Evolutionary conservation across 257 asterid species (phyloP).

Genomic region (Capsicum pubescens): DNA sequence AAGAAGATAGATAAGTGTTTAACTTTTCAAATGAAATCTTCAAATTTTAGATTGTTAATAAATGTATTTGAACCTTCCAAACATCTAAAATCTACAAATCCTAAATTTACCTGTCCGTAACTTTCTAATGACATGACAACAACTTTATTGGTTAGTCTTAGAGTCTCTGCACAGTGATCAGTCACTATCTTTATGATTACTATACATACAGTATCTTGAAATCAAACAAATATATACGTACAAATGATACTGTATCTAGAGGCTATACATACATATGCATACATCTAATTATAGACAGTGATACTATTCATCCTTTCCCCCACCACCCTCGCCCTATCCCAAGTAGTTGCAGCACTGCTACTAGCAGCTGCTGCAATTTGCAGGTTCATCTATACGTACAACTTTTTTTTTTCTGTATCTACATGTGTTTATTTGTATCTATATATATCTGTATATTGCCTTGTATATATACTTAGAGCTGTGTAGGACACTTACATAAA

Average conservation of each 20-base stretch:
- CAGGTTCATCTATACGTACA: constrained; percentile 44
- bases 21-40: too few species aligned
- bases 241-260: constrained; percentile 36
- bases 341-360: constrained; percentile 76
- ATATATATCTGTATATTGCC: neutral
- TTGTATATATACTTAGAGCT: neutral
- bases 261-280: constrained; percentile 41
- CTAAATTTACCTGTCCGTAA: too few species aligned
- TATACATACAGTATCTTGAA: neutral
- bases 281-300: constrained; percentile 36
- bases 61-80: too few species aligned
- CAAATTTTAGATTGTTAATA: too few species aligned
- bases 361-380: constrained; percentile 62
- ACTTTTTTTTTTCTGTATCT: constrained; percentile 32
- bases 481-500: constrained; percentile 38
- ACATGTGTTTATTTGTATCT: neutral
- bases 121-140: too few species aligned
- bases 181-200: neutral
- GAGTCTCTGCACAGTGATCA: neutral
- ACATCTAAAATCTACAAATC: too few species aligned
- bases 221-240: neutral
- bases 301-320: neutral
- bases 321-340: constrained; percentile 37
- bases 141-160: too few species aligned
- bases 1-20: too few species aligned